Conservation (phyloP, 306 rosid genomes). For the Abrus pulchellus region DNA sequence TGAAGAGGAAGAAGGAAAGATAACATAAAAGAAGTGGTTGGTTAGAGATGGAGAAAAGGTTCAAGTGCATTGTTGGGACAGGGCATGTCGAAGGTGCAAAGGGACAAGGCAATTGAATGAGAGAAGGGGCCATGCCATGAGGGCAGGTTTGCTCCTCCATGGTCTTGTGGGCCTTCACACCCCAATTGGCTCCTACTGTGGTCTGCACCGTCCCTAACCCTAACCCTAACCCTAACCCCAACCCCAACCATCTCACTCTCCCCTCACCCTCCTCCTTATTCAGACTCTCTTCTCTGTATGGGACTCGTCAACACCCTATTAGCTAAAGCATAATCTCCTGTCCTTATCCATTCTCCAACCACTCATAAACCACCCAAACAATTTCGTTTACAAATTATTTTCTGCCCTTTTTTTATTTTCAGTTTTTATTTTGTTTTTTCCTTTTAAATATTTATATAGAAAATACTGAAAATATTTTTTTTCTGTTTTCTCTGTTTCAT, state of each 20-base stretch:
- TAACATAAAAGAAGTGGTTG: conserved; percentile 41
- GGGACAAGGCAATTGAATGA: conserved; percentile 70
- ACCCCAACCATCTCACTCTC: conserved; percentile 20
- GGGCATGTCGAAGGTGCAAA: conserved; percentile 59
- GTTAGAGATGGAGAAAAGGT: not conserved
- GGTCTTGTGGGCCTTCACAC: conserved; percentile 23
- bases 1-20: not conserved
- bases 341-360: conserved; percentile 46
- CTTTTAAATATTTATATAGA: no score
- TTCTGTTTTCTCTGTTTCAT: no score
- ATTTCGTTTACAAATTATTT: not conserved
- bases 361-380: conserved; percentile 24
- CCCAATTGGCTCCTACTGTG: conserved; percentile 49
- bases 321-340: not conserved
- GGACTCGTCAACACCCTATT: conserved; percentile 1
- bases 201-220: conserved; percentile 47
- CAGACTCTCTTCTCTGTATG: conserved; percentile 39
- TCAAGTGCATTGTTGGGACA: conserved; percentile 54
- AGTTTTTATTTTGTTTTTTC: no score
- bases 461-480: no score
- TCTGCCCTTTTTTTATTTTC: no score
- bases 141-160: conserved; percentile 53
- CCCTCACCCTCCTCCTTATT: conserved; percentile 38
- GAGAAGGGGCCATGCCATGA: conserved; percentile 58
- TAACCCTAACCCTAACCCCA: not conserved